Evolutionary conservation across 179 eudicot species (phyloP), one percentile per base, ranked within the genome.

Genomic region (Pouteria campechiana): DNA sequence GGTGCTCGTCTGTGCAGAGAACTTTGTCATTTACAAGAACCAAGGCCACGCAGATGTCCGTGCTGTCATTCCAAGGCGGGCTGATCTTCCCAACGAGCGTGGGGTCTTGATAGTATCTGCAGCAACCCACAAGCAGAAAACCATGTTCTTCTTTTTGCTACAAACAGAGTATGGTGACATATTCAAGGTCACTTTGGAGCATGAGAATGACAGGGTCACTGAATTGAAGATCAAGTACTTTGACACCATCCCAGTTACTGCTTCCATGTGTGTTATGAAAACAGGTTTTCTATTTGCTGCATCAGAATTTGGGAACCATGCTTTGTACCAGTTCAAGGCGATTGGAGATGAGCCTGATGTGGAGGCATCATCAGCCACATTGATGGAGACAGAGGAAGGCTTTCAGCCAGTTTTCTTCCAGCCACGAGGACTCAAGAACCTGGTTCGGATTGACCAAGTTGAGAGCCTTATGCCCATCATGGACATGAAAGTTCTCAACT

Each of bases 321-420:
- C 74, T 3, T 46, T 87, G 60, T 92, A 92, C 74, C 99, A 87
- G 64, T 87, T 92, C 52, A 88, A 78, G 64, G 88, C 92, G 7
- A 92, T 87, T 20, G 99, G 99, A 30, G 96, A 79, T 15, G 96
- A 82, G 16, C 94, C 85, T n/a, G 99, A 82, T 67, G 84, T 87
- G 2, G 96, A 87, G 58, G 74, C 96, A 2, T 79, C 94, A 0
- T 78, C 94, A 0, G 65, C 82, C 46, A 73, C 78, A 22, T 54
- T 92, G 58, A 80, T 69, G 81, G 96, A 92, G 34, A 92, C 93
- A 0, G 99, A 87, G 9, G 94, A 87, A 31, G 96, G 99, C 44
- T 92, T 77, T 35, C 88, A 82, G 63, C 96, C 96, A 1, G 79
- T 83, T 6, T 92, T 73, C 52, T 92, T 92, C 67, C 78, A 80